Evolutionary conservation across 257 asterid genomes (phyloP).

Genomic region (Solanum pimpinellifolium): DNA sequence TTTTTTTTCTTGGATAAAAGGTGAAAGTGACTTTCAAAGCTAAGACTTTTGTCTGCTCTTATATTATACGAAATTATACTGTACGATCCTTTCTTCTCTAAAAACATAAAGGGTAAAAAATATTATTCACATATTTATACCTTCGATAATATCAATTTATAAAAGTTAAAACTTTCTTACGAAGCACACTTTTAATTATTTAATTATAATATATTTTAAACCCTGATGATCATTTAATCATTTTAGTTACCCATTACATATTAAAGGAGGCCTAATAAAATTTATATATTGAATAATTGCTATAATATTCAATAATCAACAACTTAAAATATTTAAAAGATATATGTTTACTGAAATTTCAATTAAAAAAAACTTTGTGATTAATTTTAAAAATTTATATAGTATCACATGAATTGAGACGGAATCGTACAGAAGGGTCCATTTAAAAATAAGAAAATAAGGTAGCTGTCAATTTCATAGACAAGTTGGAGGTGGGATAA

Average conservation of each 20-base stretch:
- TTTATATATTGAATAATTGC: too few relatives aligned
- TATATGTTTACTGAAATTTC: too few relatives aligned
- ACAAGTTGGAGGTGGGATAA: slow-evolving; percentile 35
- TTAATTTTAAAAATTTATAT: neutral
- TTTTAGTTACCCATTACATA: neutral
- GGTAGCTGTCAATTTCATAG: slow-evolving; percentile 51
- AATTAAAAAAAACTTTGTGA: neutral
- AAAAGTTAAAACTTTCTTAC: neutral
- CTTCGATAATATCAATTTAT: neutral
- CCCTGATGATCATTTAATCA: neutral
- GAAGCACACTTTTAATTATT: neutral
- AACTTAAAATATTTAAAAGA: too few relatives aligned
- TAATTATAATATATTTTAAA: neutral
- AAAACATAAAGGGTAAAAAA: neutral
- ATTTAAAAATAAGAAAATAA: slow-evolving; percentile 13
- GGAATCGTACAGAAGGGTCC: neutral
- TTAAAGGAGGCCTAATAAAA: too few relatives aligned
- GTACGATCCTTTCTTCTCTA: neutral
- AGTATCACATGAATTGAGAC: neutral
- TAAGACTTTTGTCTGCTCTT: neutral
- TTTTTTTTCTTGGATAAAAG: neutral
- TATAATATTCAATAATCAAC: too few relatives aligned
- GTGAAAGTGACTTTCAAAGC: neutral
- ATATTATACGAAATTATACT: neutral
- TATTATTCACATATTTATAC: neutral